A percentile compares a stretch with the other conserved stretches of the same genome.
phyloP scores from a whole-genome alignment of 1,139 yeast genomes.

The Yamadazyma atmosphaerica region DNA sequence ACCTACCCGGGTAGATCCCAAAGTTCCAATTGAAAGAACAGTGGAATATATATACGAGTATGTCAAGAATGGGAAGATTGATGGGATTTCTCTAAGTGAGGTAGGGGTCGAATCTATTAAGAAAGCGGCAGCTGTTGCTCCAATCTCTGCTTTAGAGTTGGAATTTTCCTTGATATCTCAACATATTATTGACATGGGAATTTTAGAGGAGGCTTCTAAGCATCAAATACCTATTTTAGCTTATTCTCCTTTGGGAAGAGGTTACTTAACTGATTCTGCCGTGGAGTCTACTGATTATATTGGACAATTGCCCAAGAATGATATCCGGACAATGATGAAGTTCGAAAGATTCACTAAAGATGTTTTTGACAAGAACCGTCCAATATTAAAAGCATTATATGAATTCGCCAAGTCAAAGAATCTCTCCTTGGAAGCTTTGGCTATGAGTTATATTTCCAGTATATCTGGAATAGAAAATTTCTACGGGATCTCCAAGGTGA shows the following conservation, averaged over 20 bases:
- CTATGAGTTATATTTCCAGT: constrained; percentile 64
- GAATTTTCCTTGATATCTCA: constrained; percentile 69
- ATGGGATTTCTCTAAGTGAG: constrained; percentile 72
- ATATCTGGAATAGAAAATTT: constrained; percentile 11
- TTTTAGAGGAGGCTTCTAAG: constrained; percentile 50
- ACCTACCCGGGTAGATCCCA: constrained; percentile 64
- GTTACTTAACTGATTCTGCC: constrained; percentile 63
- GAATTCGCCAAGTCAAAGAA: constrained; percentile 48
- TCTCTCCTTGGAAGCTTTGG: constrained; percentile 64
- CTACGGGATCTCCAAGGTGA: constrained; percentile 40
- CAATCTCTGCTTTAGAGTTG: constrained; percentile 69
- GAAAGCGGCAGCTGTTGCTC: constrained; percentile 48
- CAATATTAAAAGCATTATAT: constrained; percentile 42
- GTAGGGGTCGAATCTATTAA: constrained; percentile 59
- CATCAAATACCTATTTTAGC: constrained; percentile 65
- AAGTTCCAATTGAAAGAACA: constrained; percentile 48
- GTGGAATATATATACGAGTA: constrained; percentile 51
- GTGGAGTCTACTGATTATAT: constrained; percentile 34
- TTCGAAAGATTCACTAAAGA: constrained; percentile 64
- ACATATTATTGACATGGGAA: constrained; percentile 60
- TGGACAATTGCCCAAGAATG: constrained; percentile 22
- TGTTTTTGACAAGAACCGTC: constrained; percentile 51
- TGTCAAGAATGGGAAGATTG: constrained; percentile 56
- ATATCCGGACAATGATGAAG: constrained; percentile 38
- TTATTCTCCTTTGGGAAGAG: constrained; percentile 83